Evolutionary conservation across 176 grass and related monocot genomes (phyloP).

Genomic region (Alloteropsis semialata): DNA sequence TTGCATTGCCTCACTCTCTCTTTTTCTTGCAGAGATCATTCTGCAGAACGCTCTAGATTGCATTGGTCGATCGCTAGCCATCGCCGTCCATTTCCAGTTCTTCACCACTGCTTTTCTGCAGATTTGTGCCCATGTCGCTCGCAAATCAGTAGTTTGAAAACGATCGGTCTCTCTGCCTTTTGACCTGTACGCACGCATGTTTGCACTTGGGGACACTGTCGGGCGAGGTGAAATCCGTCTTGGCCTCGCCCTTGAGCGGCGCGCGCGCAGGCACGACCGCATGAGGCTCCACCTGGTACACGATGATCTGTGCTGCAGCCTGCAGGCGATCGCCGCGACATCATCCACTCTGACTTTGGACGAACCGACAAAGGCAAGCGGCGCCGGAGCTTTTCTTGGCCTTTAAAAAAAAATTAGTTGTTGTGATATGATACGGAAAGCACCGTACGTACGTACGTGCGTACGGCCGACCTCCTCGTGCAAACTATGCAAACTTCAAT

Average conservation of each 20-base stretch:
- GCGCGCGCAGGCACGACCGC: not conserved
- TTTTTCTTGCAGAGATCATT: not conserved
- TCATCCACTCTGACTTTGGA: not conserved
- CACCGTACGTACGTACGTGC: too few relatives aligned
- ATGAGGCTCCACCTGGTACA: not conserved
- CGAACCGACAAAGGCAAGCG: not conserved
- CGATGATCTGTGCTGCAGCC: not conserved
- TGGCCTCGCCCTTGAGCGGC: not conserved
- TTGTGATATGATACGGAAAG: too few relatives aligned
- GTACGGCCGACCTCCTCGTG: too few relatives aligned
- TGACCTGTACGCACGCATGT: not conserved
- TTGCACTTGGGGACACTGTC: not conserved
- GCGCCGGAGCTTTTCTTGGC: not conserved
- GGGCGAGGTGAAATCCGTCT: constrained; percentile 27
- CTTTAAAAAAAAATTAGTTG: too few relatives aligned
- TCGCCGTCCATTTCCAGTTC: not conserved
- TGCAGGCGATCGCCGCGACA: not conserved
- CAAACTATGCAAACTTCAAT: too few relatives aligned
- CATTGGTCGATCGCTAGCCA: not conserved
- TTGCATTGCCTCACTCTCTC: not conserved
- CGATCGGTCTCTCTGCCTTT: not conserved
- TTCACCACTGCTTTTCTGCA: not conserved
- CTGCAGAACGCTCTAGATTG: not conserved
- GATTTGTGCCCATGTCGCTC: too few relatives aligned
- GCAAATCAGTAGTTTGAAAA: too few relatives aligned